Conservation (phyloP, 352 stramenopile species). For the Globisporangium irregulare region DNA sequence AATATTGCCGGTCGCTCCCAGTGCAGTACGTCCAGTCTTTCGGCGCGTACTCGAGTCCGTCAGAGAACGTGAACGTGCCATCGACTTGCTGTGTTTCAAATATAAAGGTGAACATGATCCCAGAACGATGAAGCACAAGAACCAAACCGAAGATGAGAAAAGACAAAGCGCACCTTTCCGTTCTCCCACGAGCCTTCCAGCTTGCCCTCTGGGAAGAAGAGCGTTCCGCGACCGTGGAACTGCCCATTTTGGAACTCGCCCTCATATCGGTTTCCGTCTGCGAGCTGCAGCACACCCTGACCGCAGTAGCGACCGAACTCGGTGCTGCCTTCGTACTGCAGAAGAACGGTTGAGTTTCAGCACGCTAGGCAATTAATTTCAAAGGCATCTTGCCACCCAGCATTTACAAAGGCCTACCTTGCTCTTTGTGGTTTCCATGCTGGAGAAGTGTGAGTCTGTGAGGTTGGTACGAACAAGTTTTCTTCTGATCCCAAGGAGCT, state of each 20-base stretch:
- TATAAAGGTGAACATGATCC: background rate
- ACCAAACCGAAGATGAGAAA: background rate
- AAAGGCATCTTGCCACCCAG: background rate
- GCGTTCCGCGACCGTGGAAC: constrained; percentile 72
- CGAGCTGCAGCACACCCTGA: constrained; percentile 46
- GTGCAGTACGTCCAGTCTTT: constrained; percentile 66
- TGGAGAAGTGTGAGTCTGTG: background rate
- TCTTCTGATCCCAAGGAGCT: background rate
- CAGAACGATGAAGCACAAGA: background rate
- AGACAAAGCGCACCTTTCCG: constrained; percentile 41
- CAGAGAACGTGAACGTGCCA: constrained; percentile 73
- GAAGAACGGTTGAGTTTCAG: background rate
- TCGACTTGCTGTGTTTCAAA: constrained; percentile 52
- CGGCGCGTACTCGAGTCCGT: constrained; percentile 65
- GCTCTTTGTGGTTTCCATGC: constrained; percentile 17
- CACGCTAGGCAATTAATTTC: background rate
- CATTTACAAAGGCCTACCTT: constrained; percentile 6
- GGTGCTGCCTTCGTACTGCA: constrained; percentile 54
- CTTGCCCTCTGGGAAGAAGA: constrained; percentile 67
- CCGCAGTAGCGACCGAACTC: constrained; percentile 66
- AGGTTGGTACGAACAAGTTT: background rate
- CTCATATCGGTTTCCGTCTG: constrained; percentile 72
- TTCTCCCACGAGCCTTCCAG: constrained; percentile 66
- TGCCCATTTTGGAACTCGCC: constrained; percentile 77
- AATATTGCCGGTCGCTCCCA: constrained; percentile 58